Evolutionary conservation across 164 flowering plant species (phyloP).

Genomic region (Aristolochia californica): DNA sequence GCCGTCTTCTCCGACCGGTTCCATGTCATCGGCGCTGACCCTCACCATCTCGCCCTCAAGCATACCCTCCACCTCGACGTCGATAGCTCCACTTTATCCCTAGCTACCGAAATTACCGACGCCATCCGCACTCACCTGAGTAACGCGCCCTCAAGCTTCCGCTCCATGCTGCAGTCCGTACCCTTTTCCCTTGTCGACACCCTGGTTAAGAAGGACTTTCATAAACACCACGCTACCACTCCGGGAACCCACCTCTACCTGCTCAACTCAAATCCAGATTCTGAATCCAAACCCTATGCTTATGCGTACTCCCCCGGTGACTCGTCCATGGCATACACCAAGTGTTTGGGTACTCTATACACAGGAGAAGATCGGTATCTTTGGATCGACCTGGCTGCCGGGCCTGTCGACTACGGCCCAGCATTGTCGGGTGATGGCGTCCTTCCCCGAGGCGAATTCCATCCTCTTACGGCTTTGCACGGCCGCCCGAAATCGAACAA

Average conservation of each 20-base stretch:
- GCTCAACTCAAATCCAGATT: slow-evolving; percentile 35
- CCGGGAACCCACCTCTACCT: slow-evolving; percentile 32
- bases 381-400: slow-evolving; percentile 89
- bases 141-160: slow-evolving; percentile 7
- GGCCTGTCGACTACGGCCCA: slow-evolving; percentile 93
- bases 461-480: slow-evolving; percentile 67
- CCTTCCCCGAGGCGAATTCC: slow-evolving; percentile 76
- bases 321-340: slow-evolving; percentile 48
- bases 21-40: slow-evolving; percentile 32
- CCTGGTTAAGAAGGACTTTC: slow-evolving; percentile 42
- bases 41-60: slow-evolving; percentile 20
- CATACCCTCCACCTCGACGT: slow-evolving; percentile 28
- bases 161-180: slow-evolving; percentile 27
- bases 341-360: slow-evolving; percentile 67
- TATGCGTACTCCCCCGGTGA: slow-evolving; percentile 49
- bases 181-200: slow-evolving; percentile 37
- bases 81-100: slow-evolving; percentile 15
- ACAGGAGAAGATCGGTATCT: slow-evolving; percentile 67
- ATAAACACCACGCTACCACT: slow-evolving; percentile 9
- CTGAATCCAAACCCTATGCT: slow-evolving; percentile 54
- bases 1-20: slow-evolving; percentile 15
- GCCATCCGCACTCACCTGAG: slow-evolving; percentile 19
- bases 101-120: slow-evolving; percentile 14
- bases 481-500: slow-evolving; percentile 78
- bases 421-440: slow-evolving; percentile 85